phyloP scores from a whole-genome alignment of 2,329 filamentous ascomycete genomes.

The Bipolaris sorokiniana region DNA sequence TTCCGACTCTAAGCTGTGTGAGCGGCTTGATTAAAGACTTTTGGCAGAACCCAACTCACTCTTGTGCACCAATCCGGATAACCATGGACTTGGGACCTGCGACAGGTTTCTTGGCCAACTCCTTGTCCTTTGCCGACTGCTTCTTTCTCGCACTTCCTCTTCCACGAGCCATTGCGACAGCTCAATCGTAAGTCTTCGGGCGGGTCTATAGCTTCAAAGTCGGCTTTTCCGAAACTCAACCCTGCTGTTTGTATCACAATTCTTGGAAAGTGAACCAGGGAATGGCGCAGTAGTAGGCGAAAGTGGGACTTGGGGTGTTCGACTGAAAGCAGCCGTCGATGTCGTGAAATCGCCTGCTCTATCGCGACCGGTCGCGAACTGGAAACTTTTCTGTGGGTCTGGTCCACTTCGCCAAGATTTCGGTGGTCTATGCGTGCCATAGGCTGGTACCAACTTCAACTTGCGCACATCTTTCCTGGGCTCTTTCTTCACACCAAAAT shows the following conservation, averaged over 20 bases:
- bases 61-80: conserved; percentile 91
- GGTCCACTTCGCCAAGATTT: conserved; percentile 20
- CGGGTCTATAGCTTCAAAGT: conserved; percentile 1
- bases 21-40: neutral
- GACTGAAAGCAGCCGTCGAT: conserved; percentile 3
- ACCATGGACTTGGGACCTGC: conserved; percentile 94
- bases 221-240: neutral
- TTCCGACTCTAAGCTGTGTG: conserved; percentile 64
- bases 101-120: conserved; percentile 62
- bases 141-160: conserved; percentile 40
- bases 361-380: conserved; percentile 16
- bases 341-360: conserved; percentile 4
- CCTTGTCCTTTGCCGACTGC: conserved; percentile 45
- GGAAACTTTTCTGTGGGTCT: conserved; percentile 19
- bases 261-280: neutral
- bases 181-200: conserved; percentile 9
- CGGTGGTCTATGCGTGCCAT: conserved; percentile 3
- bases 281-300: neutral
- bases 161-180: conserved; percentile 38
- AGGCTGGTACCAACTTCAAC: neutral
- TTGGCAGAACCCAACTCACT: conserved; percentile 47
- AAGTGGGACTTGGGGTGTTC: neutral
- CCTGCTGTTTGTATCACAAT: neutral
- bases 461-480: conserved; percentile 8
- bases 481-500: conserved; percentile 33